Percentiles rank a stretch among this genome's conserved stretches.
These are phyloP conservation scores for Xylaria longipes DNA, from an alignment of 495 filamentous ascomycete species.

Conservation along the genomic window DNA sequence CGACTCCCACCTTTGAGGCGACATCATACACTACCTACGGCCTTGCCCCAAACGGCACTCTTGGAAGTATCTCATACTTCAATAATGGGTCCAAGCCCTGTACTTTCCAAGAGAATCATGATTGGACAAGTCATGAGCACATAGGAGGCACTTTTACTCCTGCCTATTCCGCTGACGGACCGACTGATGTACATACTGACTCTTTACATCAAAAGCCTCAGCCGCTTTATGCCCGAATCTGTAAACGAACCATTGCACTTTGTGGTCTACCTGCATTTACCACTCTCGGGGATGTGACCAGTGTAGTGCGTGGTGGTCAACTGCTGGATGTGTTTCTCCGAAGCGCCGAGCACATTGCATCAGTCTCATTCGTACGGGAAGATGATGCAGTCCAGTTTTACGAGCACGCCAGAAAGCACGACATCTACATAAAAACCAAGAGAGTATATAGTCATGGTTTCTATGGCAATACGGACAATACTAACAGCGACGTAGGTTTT, in stretches of 20 bases:
- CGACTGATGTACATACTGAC: slow-evolving; percentile 5
- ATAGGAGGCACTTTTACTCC: slow-evolving; percentile 32
- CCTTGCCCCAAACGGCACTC: neutral
- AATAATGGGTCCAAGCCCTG: slow-evolving; percentile 20
- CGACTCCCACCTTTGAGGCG: neutral
- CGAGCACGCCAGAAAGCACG: slow-evolving; percentile 67
- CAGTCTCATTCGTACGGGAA: slow-evolving; percentile 73
- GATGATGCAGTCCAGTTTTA: slow-evolving; percentile 68
- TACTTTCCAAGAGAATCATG: slow-evolving; percentile 25
- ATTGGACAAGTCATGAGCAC: slow-evolving; percentile 37
- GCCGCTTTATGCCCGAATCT: slow-evolving; percentile 45
- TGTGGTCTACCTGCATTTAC: slow-evolving; percentile 67
- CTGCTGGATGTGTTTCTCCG: slow-evolving; percentile 74
- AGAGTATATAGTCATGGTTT: slow-evolving; percentile 56
- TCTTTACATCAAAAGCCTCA: slow-evolving; percentile 25
- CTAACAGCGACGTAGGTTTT: slow-evolving; percentile 28
- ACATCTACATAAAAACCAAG: slow-evolving; percentile 72
- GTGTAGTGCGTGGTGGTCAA: slow-evolving; percentile 71
- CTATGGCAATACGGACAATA: neutral
- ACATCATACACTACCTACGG: slow-evolving; percentile 12
- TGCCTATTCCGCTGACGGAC: slow-evolving; percentile 28
- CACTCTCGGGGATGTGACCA: slow-evolving; percentile 70
- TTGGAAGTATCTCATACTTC: slow-evolving; percentile 11
- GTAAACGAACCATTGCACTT: slow-evolving; percentile 69
- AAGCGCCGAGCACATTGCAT: slow-evolving; percentile 65